phyloP scores from a whole-genome alignment of 202 grass and related monocot genomes.

The Panicum hallii region DNA sequence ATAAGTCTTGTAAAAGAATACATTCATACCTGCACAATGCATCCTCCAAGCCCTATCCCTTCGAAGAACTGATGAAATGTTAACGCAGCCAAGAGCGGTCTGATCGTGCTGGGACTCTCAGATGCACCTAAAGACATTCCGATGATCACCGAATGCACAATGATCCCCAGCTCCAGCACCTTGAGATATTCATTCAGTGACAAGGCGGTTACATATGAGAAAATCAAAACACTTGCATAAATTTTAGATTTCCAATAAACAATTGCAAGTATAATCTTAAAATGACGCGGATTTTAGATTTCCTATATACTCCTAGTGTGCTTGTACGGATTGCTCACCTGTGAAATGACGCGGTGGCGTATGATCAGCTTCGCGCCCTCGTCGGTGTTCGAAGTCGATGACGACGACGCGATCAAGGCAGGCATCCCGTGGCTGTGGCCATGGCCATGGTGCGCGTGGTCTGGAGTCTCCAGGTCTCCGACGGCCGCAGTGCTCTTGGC shows the following conservation, averaged over 20 bases:
- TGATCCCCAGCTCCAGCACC: constrained; percentile 82
- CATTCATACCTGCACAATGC: constrained; percentile 70
- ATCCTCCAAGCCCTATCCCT: constrained; percentile 79
- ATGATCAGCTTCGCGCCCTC: constrained; percentile 48
- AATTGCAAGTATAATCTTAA: not conserved
- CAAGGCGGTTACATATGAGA: not conserved
- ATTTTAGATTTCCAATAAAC: too few relatives aligned
- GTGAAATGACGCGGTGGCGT: constrained; percentile 71
- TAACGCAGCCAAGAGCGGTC: constrained; percentile 60
- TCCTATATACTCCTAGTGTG: not conserved
- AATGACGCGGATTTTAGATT: too few relatives aligned
- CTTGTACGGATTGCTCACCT: constrained; percentile 40
- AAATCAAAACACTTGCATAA: not conserved
- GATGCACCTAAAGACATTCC: constrained; percentile 72
- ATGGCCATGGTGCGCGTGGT: constrained; percentile 13
- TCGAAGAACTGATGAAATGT: constrained; percentile 88
- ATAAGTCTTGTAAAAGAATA: not conserved
- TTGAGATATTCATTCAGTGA: constrained; percentile 18
- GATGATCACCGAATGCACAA: constrained; percentile 84
- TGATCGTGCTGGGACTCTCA: constrained; percentile 57
- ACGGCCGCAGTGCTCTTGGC: constrained; percentile 30
- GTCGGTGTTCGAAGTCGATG: not conserved
- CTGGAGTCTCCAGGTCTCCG: not conserved
- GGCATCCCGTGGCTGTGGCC: constrained; percentile 34
- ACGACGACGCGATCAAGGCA: constrained; percentile 15